A percentile compares a stretch with the other conserved stretches of the same genome.
Conservation (phyloP, 768 basidiomycete species). For the Termitomyces sp. region DNA sequence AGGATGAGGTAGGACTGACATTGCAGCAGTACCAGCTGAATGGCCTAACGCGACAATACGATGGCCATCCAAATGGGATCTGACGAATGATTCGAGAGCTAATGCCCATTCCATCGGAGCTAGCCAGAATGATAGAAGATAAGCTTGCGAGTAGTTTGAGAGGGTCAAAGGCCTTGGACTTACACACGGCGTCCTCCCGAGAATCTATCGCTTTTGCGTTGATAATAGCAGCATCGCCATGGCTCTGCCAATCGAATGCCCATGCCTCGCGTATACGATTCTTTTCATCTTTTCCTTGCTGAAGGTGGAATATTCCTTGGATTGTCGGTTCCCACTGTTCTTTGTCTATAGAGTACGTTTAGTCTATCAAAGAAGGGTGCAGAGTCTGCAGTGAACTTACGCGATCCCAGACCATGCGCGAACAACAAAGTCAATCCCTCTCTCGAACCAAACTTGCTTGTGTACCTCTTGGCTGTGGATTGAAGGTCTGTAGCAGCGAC, state of each 20-base stretch:
- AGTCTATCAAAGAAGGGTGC: not conserved
- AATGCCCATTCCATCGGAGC: slow-evolving; percentile 23
- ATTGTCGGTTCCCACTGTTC: slow-evolving; percentile 36
- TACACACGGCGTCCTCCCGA: slow-evolving; percentile 18
- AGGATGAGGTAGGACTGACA: slow-evolving; percentile 17
- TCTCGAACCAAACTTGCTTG: not conserved
- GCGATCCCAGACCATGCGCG: slow-evolving; percentile 11
- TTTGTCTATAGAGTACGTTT: slow-evolving; percentile 24
- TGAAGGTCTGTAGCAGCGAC: slow-evolving; percentile 4
- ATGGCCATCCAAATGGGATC: slow-evolving; percentile 14
- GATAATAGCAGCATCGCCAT: slow-evolving; percentile 32
- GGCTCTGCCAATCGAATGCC: slow-evolving; percentile 36
- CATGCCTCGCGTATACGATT: slow-evolving; percentile 32
- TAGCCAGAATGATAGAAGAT: not conserved
- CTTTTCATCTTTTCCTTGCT: slow-evolving; percentile 14
- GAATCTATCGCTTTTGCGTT: slow-evolving; percentile 24
- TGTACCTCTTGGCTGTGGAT: slow-evolving; percentile 12
- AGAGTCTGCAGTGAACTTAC: not conserved
- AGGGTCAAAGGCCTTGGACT: not conserved
- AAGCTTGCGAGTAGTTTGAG: not conserved
- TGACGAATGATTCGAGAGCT: slow-evolving; percentile 9
- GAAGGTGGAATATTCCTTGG: slow-evolving; percentile 20
- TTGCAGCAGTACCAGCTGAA: slow-evolving; percentile 27
- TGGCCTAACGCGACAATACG: slow-evolving; percentile 27
- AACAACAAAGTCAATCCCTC: slow-evolving; percentile 12